phyloP scores from a whole-genome alignment of 352 stramenopile species.

The Phytopythium kandeliae region DNA sequence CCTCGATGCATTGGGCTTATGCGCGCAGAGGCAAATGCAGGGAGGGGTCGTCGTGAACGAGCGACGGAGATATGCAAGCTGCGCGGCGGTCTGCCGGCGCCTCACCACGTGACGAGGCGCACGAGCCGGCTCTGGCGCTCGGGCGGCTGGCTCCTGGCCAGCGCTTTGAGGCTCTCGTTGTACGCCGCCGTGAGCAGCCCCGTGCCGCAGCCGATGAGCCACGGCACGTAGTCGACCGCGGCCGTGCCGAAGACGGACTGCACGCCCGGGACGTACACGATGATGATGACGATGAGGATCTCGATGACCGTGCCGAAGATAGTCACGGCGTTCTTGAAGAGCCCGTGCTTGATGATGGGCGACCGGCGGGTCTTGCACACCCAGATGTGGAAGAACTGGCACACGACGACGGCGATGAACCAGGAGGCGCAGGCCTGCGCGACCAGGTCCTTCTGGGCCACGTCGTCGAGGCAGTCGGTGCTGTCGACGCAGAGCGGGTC shows the following conservation, averaged over 20 bases:
- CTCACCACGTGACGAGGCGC: slow-evolving; percentile 17
- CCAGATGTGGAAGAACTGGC: slow-evolving; percentile 81
- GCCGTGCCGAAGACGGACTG: slow-evolving; percentile 34
- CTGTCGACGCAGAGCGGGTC: slow-evolving; percentile 18
- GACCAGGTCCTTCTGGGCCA: slow-evolving; percentile 45
- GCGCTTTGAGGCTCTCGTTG: slow-evolving; percentile 29
- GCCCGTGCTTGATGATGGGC: slow-evolving; percentile 57
- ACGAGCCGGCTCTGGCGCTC: slow-evolving; percentile 14
- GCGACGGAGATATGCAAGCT: no score
- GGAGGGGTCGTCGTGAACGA: no score
- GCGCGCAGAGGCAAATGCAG: no score
- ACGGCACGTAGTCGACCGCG: slow-evolving; percentile 32
- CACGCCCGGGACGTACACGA: slow-evolving; percentile 43
- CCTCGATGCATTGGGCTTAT: no score
- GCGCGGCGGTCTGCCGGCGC: no score
- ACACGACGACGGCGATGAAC: slow-evolving; percentile 67
- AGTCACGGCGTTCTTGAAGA: slow-evolving; percentile 77
- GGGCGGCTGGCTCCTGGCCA: slow-evolving; percentile 15
- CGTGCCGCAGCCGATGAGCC: slow-evolving; percentile 31
- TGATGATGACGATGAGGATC: slow-evolving; percentile 33
- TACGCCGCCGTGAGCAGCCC: slow-evolving; percentile 31
- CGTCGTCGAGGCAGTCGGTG: slow-evolving; percentile 24
- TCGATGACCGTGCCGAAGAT: slow-evolving; percentile 42
- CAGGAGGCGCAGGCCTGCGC: slow-evolving; percentile 56
- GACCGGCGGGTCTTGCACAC: slow-evolving; percentile 82